Percentiles rank a stretch among this genome's conserved stretches.
phyloP scores from a whole-genome alignment of 2,329 filamentous ascomycete species.

The Venturia carpophila region DNA sequence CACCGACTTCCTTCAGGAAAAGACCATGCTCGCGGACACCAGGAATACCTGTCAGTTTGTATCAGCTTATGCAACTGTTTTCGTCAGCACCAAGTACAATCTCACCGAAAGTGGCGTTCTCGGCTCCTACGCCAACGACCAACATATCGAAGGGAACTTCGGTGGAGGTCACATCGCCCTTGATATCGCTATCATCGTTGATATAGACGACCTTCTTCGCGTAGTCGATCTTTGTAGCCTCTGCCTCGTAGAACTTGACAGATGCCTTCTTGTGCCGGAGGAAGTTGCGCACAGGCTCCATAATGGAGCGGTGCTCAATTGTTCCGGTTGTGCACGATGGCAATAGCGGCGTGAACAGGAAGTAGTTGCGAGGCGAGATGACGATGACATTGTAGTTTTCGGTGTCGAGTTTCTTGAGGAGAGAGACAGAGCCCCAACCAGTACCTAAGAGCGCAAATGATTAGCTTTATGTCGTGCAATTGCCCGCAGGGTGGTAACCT shows the following conservation, averaged over 20 bases:
- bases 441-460: constrained; percentile 54
- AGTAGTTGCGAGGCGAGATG: constrained; percentile 97
- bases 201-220: constrained; percentile 83
- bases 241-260: constrained; percentile 96
- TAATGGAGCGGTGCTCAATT: constrained; percentile 98
- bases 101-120: constrained; percentile 92
- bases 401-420: constrained; percentile 97
- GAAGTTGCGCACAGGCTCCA: constrained; percentile 97
- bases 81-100: constrained; percentile 17
- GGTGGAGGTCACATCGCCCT: constrained; percentile 71
- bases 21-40: constrained; percentile 92
- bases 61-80: neutral
- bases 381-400: constrained; percentile 99
- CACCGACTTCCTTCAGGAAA: constrained; percentile 96
- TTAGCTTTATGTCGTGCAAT: constrained; percentile 19
- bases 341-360: constrained; percentile 95
- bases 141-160: constrained; percentile 98
- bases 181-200: constrained; percentile 86
- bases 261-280: constrained; percentile 87
- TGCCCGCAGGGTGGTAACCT: constrained; percentile 14
- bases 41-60: constrained; percentile 56
- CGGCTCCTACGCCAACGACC: constrained; percentile 91
- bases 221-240: constrained; percentile 90
- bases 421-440: constrained; percentile 91
- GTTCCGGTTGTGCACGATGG: constrained; percentile 96